Evolutionary conservation across 345 rosid genomes (phyloP), one percentile per base, ranked within the genome.

Genomic region (Hevea brasiliensis): DNA sequence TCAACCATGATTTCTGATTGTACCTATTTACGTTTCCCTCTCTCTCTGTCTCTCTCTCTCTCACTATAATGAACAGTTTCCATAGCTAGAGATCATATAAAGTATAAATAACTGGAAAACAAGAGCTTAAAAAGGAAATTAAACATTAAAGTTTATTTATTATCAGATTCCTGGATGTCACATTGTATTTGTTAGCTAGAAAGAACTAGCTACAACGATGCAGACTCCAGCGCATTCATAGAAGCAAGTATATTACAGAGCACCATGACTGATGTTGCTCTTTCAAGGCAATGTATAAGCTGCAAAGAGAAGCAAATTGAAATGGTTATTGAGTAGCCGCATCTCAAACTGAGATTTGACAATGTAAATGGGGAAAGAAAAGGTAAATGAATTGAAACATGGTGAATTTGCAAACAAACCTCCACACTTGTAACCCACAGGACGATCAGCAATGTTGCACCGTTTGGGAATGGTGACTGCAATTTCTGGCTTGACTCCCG

Each of bases 381-480:
- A 24, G 54, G 66, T 51, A 23, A 7, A 37, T 29, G 72, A 11
- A 55, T 29, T 24, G 35, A 23, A 72, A 57, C 6, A 18, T 26
- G 44, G 61, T 20, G 32, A 77, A 70, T 35, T 6, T 29, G 57
- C 47, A 40, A 42, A 59, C 70, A 21, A 61, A 90, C 96, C 90
- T 89, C 97, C 96, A 71, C 99, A 95, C 78, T 87, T 84, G 86
- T 89, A 90, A 69, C 98, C 98, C 15, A 87, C 82, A 10, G 98
- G 98, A 63, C 94, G 93, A 79, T 84, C 77, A 61, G 80, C 80
- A 32, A 95, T 73, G 85, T 92, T 87, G 89, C 98, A 92, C 50
- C 94, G 90, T 67, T 92, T 87, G 26, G 99, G 97, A 70, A 95
- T 88, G 79, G 98, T 91, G 61, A 95, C 71, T 8, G 99, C 96